Evolutionary conservation across 2,329 filamentous ascomycete genomes (phyloP), one percentile per base, ranked within the genome.

Genomic region (Sporothrix globosa): DNA sequence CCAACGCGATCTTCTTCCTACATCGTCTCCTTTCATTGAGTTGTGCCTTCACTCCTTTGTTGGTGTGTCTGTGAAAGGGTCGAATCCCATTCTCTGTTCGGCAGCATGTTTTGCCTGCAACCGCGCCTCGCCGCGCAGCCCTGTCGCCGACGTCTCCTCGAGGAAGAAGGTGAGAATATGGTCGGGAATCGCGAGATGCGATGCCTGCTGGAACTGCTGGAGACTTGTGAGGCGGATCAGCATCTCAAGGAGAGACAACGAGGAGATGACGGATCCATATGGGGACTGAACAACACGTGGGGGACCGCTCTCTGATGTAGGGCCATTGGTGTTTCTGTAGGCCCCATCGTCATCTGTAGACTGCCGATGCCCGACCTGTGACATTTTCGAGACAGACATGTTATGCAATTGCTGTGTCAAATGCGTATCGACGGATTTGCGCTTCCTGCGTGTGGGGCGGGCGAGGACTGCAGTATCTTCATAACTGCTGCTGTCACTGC

Each of bases 151-250:
- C 1, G 83, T 84, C 70, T 88, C 85, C 72, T 88, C 86, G 19
- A 97, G 83, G 81, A 97, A 97, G 81, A 97, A 96, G 68, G 91
- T 93, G 53, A 97, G 83, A 2, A 97, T 88, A 75, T 97, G 92
- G 77, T 97, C 94, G 1, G 92, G 92, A 72, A 97, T 96, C 7
- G 92, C 88, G n/a, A 97, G 86, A 76, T 97, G 93, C 0, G 92
- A 93, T 53, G 88, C 87, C 82, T 97, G 94, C 77, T 97, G 92
- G 79, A 96, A 97, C 81, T 97, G 93, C 77, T 97, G 94, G 17
- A 97, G 86, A 27, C 93, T 92, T 4, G 91, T 90, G 61, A 97
- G 86, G 54, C 95, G 92, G 61, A 97, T 87, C 44, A 97, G 84
- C 83, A 95, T 96, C 79, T 97, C 94, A 69, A 97, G 87, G 10